Percentiles rank a stretch among this genome's conserved stretches.
Conservation (phyloP, 169 alveolate species). For the Plasmodium falciparum region DNA sequence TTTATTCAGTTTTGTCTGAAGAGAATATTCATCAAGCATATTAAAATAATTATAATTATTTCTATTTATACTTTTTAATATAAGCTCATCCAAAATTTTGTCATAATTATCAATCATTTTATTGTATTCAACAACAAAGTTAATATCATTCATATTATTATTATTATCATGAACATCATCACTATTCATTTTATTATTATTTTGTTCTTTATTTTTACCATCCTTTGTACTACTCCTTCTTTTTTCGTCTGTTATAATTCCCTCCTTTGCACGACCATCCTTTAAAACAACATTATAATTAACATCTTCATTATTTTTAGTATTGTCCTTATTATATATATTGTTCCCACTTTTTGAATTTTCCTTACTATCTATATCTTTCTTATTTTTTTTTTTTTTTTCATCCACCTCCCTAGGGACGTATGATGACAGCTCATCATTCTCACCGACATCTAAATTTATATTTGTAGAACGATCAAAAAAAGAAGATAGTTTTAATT, state of each 20-base stretch:
- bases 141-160: neutral
- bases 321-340: neutral
- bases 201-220: neutral
- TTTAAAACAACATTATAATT: too few species aligned
- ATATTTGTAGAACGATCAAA: too few species aligned
- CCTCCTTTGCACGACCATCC: too few species aligned
- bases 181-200: neutral
- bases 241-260: neutral
- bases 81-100: conserved; percentile 13
- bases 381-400: neutral
- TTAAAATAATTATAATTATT: conserved; percentile 20
- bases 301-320: too few species aligned
- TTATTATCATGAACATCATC: neutral
- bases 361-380: neutral
- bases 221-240: neutral
- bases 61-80: conserved; percentile 39
- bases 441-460: conserved; percentile 1
- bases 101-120: conserved; percentile 24
- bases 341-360: neutral
- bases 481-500: neutral
- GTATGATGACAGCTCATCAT: conserved; percentile 1
- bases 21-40: conserved; percentile 67
- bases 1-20: conserved; percentile 6
- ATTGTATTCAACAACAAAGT: conserved; percentile 5
- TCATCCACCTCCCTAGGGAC: neutral